Percentiles rank a stretch among this genome's conserved stretches.
phyloP scores from a whole-genome alignment of 805 yeast species.

The Yarrowia sp. region DNA sequence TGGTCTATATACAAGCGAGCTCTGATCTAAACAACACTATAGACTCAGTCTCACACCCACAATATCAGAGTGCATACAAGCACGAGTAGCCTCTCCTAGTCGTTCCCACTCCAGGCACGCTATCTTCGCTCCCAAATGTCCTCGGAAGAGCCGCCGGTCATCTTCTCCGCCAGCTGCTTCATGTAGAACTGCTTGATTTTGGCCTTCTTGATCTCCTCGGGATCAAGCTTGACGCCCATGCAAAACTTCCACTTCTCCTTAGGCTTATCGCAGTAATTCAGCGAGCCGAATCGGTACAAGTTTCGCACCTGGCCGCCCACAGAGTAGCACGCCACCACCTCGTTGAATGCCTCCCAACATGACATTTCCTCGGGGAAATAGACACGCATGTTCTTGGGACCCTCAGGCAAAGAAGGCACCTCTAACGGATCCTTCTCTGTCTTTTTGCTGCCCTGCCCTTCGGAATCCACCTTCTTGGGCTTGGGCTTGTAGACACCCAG shows the following conservation, averaged over 20 bases:
- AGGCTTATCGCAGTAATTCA: slow-evolving; percentile 66
- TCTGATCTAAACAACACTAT: neutral
- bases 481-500: slow-evolving; percentile 14
- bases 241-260: slow-evolving; percentile 80
- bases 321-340: slow-evolving; percentile 79
- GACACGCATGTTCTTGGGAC: slow-evolving; percentile 17
- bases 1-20: neutral
- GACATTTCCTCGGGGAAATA: slow-evolving; percentile 51
- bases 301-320: slow-evolving; percentile 85
- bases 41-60: neutral
- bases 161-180: slow-evolving; percentile 56
- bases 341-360: slow-evolving; percentile 82
- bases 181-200: slow-evolving; percentile 69
- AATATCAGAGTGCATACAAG: too few relatives aligned
- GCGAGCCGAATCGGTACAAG: slow-evolving; percentile 78
- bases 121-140: slow-evolving; percentile 69
- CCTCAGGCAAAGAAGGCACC: slow-evolving; percentile 11
- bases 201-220: slow-evolving; percentile 49
- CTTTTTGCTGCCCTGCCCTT: neutral
- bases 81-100: neutral
- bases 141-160: slow-evolving; percentile 70
- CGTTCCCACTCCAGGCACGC: neutral
- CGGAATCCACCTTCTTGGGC: neutral
- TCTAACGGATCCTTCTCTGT: slow-evolving; percentile 1
- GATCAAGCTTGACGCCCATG: slow-evolving; percentile 53